A percentile compares a stretch with the other conserved stretches of the same genome.
phyloP scores from a whole-genome alignment of 1,284 basidiomycete genomes.

The Volvariella surrecta region DNA sequence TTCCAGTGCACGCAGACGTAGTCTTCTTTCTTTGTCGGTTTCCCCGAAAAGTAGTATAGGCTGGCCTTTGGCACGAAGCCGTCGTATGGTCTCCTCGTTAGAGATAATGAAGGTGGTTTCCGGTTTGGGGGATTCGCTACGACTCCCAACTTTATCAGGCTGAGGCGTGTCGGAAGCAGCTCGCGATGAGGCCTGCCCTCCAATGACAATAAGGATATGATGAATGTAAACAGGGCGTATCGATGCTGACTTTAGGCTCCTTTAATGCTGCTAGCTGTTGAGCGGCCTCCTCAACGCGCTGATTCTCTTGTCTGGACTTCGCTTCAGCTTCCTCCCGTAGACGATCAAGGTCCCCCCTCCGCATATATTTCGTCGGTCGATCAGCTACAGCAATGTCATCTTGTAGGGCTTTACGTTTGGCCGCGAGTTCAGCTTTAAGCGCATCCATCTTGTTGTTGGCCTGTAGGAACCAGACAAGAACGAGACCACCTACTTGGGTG shows the following conservation, averaged over 20 bases:
- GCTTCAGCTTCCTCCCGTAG: slow-evolving; percentile 59
- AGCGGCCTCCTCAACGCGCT: slow-evolving; percentile 23
- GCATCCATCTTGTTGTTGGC: slow-evolving; percentile 59
- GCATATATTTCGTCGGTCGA: slow-evolving; percentile 77
- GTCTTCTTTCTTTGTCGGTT: slow-evolving; percentile 84
- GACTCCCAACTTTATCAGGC: slow-evolving; percentile 22
- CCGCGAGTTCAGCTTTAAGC: slow-evolving; percentile 81
- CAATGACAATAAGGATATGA: slow-evolving; percentile 20
- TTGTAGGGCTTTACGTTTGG: slow-evolving; percentile 74
- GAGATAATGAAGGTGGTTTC: slow-evolving; percentile 82
- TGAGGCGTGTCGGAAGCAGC: slow-evolving; percentile 34
- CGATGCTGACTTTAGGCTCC: slow-evolving; percentile 1
- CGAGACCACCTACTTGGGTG: slow-evolving; percentile 2
- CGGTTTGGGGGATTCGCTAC: slow-evolving; percentile 39
- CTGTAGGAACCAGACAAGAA: slow-evolving; percentile 2
- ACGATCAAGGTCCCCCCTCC: slow-evolving; percentile 73
- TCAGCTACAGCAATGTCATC: slow-evolving; percentile 20
- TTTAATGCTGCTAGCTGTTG: slow-evolving; percentile 15
- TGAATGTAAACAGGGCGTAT: slow-evolving; percentile 1
- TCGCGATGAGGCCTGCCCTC: slow-evolving; percentile 42
- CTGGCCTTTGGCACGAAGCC: slow-evolving; percentile 86
- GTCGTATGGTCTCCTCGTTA: slow-evolving; percentile 84
- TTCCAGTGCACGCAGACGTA: slow-evolving; percentile 88
- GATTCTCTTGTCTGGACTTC: slow-evolving; percentile 41
- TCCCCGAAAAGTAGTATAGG: slow-evolving; percentile 95